Evolutionary conservation across 768 basidiomycete genomes (phyloP), one percentile per base, ranked within the genome.

Genomic region (Gautieria morchelliformis): DNA sequence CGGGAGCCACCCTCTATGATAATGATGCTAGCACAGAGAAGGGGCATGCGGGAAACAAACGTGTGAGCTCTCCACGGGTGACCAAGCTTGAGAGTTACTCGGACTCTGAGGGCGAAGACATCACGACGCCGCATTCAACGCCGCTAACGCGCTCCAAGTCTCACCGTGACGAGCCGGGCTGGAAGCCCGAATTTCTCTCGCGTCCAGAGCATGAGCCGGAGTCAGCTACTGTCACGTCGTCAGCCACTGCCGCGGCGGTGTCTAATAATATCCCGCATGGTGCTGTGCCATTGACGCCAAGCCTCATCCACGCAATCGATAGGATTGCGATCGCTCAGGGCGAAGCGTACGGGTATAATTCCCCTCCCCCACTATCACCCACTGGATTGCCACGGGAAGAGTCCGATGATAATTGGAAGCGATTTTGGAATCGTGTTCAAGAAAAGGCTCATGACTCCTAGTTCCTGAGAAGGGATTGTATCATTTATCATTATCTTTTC

Each of bases 221-320:
- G 60, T 65, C 56, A 60, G 55, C 53, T 35, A 55, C 62, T 8
- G 52, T 56, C 15, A 42, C 49, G 45, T 47, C 56, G 41, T 61
- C 70, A 8, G 64, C 64, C 11, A 53, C 63, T n/a, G 59, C 60
- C n/a, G 44, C 49, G 5, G 17, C 62, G n/a, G n/a, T n/a, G n/a
- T n/a, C n/a, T 3, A 11, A 14, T 19, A 45, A 35, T 7, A 14
- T 58, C 20, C 63, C 69, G 53, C 63, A 64, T 7, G 72, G 71
- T 4, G 70, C 81, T 1, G 77, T 84, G 1, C 81, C 82, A 5
- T 78, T 79, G 22, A 85, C 84, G 2, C 83, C 84, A 0, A 85
- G 84, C 3, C 72, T 85, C 33, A 78, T 84, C 58, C 74, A 74
- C 39, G 84, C 83, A 1, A 67, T 85, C n/a, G 79, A 84, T 61